A percentile compares a stretch with the other conserved stretches of the same genome.
phyloP scores from a whole-genome alignment of 1,139 yeast genomes.

The Sugiyamaella paludigena region DNA sequence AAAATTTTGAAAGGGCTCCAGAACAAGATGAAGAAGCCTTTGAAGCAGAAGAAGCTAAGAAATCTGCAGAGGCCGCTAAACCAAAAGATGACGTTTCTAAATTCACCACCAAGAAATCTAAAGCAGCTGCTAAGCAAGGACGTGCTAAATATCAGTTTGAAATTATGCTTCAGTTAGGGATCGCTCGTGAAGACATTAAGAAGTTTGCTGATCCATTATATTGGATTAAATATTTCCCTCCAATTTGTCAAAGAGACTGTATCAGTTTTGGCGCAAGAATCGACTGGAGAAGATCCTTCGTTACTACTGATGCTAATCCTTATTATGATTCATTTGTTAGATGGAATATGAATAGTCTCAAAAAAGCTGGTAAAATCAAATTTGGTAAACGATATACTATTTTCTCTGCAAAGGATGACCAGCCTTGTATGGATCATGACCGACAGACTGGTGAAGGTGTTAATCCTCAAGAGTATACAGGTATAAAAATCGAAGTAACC shows the following conservation, averaged over 20 bases:
- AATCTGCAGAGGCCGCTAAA: slow-evolving; percentile 36
- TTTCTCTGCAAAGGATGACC: slow-evolving; percentile 96
- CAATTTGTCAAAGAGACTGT: slow-evolving; percentile 79
- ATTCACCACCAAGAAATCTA: slow-evolving; percentile 87
- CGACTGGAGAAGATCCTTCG: slow-evolving; percentile 97
- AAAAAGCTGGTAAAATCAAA: slow-evolving; percentile 84
- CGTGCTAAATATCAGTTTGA: slow-evolving; percentile 93
- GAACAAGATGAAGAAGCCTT: slow-evolving; percentile 50
- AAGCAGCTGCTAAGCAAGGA: slow-evolving; percentile 91
- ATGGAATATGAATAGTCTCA: slow-evolving; percentile 94
- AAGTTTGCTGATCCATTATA: slow-evolving; percentile 85
- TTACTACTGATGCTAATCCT: slow-evolving; percentile 93
- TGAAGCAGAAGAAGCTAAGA: slow-evolving; percentile 33
- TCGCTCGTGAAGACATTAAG: slow-evolving; percentile 74
- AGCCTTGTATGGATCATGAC: slow-evolving; percentile 99
- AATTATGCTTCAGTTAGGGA: slow-evolving; percentile 92
- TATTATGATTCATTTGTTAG: slow-evolving; percentile 93
- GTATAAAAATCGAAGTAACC: slow-evolving; percentile 74
- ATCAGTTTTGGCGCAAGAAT: slow-evolving; percentile 85
- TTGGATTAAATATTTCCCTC: slow-evolving; percentile 93
- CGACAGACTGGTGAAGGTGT: slow-evolving; percentile 97
- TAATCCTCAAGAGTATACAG: slow-evolving; percentile 93
- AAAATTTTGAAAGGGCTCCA: slow-evolving; percentile 65
- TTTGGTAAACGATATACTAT: slow-evolving; percentile 98
- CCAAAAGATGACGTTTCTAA: slow-evolving; percentile 74